Conservation (phyloP, 352 stramenopile species). For the Globisporangium emineosum region DNA sequence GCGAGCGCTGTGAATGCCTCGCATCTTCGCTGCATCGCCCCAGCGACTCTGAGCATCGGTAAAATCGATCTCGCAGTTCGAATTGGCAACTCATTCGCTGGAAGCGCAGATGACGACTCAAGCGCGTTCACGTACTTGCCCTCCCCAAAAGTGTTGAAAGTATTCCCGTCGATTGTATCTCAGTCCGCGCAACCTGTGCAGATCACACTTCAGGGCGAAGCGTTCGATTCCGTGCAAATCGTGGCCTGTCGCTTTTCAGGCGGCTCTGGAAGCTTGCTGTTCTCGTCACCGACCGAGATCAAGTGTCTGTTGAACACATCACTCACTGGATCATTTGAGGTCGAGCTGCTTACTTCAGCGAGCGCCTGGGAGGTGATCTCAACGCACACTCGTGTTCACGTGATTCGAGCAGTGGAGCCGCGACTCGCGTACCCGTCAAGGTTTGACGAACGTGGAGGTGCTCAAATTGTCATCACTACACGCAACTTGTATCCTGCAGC, state of each 20-base stretch:
- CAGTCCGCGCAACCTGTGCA: conserved; percentile 20
- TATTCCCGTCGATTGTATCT: conserved; percentile 33
- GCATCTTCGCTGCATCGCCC: conserved; percentile 31
- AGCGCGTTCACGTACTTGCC: conserved; percentile 27
- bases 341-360: conserved; percentile 20
- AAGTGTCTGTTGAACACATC: conserved; percentile 34
- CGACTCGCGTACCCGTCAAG: conserved; percentile 18
- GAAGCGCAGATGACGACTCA: conserved; percentile 11
- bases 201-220: conserved; percentile 28
- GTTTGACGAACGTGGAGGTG: conserved; percentile 52
- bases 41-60: conserved; percentile 13
- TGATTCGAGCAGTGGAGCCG: conserved; percentile 29
- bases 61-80: conserved; percentile 22
- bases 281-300: not conserved
- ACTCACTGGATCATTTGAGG: conserved; percentile 23
- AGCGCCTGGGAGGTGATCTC: conserved; percentile 16
- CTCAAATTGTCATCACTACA: conserved; percentile 28
- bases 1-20: conserved; percentile 26
- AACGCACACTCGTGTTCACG: conserved; percentile 25
- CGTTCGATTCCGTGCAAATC: conserved; percentile 22
- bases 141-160: conserved; percentile 22
- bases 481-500: conserved; percentile 21
- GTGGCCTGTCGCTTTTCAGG: conserved; percentile 29
- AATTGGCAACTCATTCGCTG: conserved; percentile 28
- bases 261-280: not conserved